Base-by-base conservation (phyloP, 1,284 basidiomycete genomes). In the Fomitopsis pinicola region DNA sequence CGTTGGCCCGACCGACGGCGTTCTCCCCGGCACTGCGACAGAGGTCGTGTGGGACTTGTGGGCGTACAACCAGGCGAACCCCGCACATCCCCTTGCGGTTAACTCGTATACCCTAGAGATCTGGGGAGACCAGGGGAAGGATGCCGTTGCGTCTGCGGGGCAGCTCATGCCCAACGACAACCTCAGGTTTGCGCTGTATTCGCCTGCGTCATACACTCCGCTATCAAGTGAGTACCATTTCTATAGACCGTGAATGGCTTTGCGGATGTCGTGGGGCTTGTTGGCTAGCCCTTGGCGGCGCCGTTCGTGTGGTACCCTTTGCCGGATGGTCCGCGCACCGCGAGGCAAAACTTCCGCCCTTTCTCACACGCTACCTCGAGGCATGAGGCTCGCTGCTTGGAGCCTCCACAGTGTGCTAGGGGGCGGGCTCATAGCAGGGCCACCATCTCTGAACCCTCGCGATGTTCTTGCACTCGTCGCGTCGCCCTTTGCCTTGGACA, bases 151-250 rank as follows among this genome's bases (percentile, higher is more conserved):
- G 42, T 74, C 77, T 19, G 84, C 86, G 0, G 95, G 95, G 0
- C 82, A 80, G 69, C 78, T 98, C 66, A 77, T 77, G 60, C 85
- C 88, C 55, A 94, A 95, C 72, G 80, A 80, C 42, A 82, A 82
- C 3, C 77, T 93, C 48, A 79, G 82, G 68, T 97, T 98, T 76
- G 92, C 92, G 55, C 75, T 98, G 70, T 98, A 97, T 74, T 87
- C 87, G 1, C 94, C 95, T 0, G 83, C 86, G 67, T 55, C 82
- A 7, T 95, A 95, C 72, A 92, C 89, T 0, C 83, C 88, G 12
- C 70, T 95, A 5, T 71, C 83, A 1, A 82, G 85, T 80, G 85
- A 48, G 93, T 89, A 53, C 60, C 38, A 40, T 15, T 15, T 40
- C 6, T 40, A 12, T 14, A 12, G 38, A 40, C 12, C 38, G 38